Base-by-base conservation (phyloP, 495 filamentous ascomycete genomes). In the Parathielavia appendiculata region DNA sequence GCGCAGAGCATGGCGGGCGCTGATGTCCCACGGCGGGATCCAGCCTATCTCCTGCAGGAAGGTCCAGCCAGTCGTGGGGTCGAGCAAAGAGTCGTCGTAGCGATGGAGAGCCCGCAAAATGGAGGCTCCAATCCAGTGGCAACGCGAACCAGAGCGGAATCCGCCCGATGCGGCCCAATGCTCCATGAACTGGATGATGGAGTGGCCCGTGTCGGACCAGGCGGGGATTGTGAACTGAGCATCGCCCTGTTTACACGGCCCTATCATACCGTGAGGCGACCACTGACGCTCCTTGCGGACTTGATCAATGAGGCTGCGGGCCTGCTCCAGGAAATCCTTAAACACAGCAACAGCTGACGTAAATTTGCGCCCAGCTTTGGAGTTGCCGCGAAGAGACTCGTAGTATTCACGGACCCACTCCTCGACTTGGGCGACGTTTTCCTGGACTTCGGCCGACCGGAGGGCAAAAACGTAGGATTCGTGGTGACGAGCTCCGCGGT, bases 11-110 rank as follows among this genome's bases (percentile, higher is more conserved):
- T 88, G 83, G 0, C 85, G 71, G n/a, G 79, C 71, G 17, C 79
- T 71, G 63, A 92, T 86, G 61, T 95, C 89, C 87, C 90, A 96
- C 0, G 90, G 89, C 4, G 82, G 66, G 53, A 95, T 78, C 30
- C 86, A 86, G 5, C 92, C 93, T 23, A 97, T 76, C 71, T 98
- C 93, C 62, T 95, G 88, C 35, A 97, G 70, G 56, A 96, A 88
- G 10, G 86, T 76, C 66, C 81, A 86, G 8, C 79, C 88, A 5
- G 81, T 83, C 5, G 73, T 65, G 14, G 69, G 59, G 51, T 80
- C 76, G n/a, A 90, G 69, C n/a, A 47, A 49, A 13, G 80, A 70
- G 4, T 80, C 79, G 30, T 75, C 72, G 67, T 97, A 97, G 64
- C 86, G 79, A 4, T 80, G 82, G 5, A 84, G 79, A 1, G 86